phyloP scores from a whole-genome alignment of 2,329 filamentous ascomycete species.

The Xylariaceae sp. region DNA sequence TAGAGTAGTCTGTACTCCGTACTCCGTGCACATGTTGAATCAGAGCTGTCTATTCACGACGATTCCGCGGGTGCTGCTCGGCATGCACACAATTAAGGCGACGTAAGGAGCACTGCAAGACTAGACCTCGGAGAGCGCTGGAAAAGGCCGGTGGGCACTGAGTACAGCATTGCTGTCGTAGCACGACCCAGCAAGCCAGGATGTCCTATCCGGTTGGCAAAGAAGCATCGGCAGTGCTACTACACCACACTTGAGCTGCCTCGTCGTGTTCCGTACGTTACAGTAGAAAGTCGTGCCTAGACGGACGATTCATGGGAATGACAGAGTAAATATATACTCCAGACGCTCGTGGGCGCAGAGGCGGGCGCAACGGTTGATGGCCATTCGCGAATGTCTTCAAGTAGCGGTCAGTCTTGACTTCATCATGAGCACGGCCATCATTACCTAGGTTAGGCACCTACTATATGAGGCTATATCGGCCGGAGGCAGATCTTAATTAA shows the following conservation, averaged over 20 bases:
- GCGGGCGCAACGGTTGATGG: neutral
- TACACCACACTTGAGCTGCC: neutral
- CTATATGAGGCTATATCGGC: neutral
- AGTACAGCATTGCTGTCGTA: neutral
- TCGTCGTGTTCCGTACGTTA: neutral
- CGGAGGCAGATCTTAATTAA: neutral
- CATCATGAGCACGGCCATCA: too few relatives aligned
- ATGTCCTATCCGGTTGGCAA: neutral
- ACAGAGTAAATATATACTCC: neutral
- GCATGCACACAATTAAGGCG: neutral
- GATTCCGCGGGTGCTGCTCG: too few relatives aligned
- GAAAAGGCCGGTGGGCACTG: neutral
- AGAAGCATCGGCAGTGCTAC: neutral
- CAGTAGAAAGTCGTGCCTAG: neutral
- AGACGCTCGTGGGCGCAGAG: neutral
- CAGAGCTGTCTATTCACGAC: too few relatives aligned
- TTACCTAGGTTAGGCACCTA: neutral
- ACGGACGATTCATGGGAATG: neutral
- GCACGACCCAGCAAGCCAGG: neutral
- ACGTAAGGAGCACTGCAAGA: neutral
- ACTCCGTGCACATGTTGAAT: too few relatives aligned
- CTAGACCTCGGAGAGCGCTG: constrained; percentile 2
- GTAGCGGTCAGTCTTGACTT: neutral
- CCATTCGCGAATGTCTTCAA: neutral
- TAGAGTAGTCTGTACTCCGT: neutral